These are phyloP conservation scores for Tulasnella sp. DNA, from an alignment of 768 basidiomycete genomes.

Conservation along the genomic window DNA sequence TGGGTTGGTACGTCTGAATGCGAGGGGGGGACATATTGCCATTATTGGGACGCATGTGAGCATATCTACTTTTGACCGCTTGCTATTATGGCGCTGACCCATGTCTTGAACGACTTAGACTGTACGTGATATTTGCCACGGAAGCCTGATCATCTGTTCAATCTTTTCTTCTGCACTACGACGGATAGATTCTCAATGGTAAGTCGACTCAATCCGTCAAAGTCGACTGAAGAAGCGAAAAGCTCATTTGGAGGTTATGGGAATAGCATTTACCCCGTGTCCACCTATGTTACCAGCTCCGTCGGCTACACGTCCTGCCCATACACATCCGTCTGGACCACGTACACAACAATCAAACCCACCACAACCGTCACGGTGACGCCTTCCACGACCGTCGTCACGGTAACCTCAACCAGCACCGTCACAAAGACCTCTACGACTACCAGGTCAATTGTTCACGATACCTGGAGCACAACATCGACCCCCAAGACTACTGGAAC, in stretches of 20 bases:
- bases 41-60: neutral
- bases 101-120: neutral
- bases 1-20: neutral
- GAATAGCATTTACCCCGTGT: neutral
- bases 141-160: neutral
- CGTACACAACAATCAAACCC: neutral
- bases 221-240: neutral
- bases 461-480: no score
- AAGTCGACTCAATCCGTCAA: neutral
- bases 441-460: no score
- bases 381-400: neutral
- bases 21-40: neutral
- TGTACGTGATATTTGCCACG: neutral
- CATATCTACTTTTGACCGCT: neutral
- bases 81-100: neutral
- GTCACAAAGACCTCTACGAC: neutral
- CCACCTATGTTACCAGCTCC: neutral
- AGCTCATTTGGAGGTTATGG: neutral
- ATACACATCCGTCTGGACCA: neutral
- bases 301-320: neutral
- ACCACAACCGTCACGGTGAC: neutral
- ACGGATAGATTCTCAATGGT: neutral
- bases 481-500: no score
- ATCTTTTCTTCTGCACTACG: neutral
- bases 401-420: neutral